Conservation (phyloP, 148 eudicot species). For the Rhododendron kiyosumense region DNA sequence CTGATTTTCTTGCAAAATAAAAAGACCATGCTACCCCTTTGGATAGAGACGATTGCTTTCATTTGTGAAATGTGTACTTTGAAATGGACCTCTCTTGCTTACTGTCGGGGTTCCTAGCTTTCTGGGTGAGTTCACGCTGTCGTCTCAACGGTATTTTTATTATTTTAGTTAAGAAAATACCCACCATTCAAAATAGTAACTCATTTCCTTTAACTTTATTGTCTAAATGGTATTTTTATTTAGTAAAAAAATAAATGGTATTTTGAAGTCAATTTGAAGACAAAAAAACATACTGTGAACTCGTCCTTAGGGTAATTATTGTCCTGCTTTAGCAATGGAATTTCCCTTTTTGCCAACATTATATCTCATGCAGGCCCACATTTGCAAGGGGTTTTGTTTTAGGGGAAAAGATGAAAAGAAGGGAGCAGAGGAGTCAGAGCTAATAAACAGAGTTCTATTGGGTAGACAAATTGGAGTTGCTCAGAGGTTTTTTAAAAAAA, state of each 20-base stretch:
- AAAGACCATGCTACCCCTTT: not conserved
- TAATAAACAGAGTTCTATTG: not conserved
- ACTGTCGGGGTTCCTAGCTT: not conserved
- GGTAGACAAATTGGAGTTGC: not conserved
- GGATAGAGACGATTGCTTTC: not conserved
- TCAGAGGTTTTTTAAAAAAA: no score
- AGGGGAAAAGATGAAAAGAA: not conserved
- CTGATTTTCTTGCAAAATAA: not conserved
- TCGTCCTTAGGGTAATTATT: no score
- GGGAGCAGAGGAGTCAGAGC: not conserved
- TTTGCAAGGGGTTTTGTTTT: not conserved
- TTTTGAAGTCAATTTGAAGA: no score
- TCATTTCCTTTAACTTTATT: no score
- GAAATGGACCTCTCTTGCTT: not conserved
- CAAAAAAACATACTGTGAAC: no score
- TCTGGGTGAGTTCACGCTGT: no score
- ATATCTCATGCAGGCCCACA: not conserved
- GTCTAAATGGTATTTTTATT: no score
- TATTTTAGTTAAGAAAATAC: no score
- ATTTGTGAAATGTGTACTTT: not conserved
- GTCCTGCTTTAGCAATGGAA: not conserved
- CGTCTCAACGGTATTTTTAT: no score
- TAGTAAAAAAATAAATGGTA: no score
- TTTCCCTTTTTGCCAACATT: not conserved
- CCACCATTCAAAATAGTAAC: no score